A percentile compares a stretch with the other conserved stretches of the same genome.
phyloP scores from a whole-genome alignment of 2,329 filamentous ascomycete genomes.

The Fusarium albidum region DNA sequence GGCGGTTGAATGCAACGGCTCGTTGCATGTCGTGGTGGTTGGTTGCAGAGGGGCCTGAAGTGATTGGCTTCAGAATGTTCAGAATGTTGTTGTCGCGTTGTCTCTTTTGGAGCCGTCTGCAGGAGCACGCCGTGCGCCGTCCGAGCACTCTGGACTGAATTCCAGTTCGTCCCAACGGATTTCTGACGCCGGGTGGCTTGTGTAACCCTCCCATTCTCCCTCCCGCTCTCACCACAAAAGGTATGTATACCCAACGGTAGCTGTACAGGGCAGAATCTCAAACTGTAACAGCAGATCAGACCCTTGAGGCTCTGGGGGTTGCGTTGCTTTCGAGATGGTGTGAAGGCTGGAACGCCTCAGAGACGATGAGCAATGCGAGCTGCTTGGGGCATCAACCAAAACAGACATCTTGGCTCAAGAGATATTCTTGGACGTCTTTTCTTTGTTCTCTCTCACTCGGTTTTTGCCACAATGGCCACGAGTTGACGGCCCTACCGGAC shows the following conservation, averaged over 20 bases:
- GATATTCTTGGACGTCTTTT: constrained; percentile 8
- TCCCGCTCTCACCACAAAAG: too few relatives aligned
- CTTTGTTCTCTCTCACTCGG: background rate
- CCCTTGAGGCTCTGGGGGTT: constrained; percentile 30
- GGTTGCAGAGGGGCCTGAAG: background rate
- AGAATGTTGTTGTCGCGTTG: constrained; percentile 22
- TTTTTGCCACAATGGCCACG: constrained; percentile 16
- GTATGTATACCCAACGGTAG: constrained; percentile 14
- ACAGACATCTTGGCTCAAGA: background rate
- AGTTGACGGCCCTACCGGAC: constrained; percentile 15
- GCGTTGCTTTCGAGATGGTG: constrained; percentile 22
- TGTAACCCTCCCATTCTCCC: too few relatives aligned
- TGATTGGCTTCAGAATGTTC: constrained; percentile 17
- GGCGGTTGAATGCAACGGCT: constrained; percentile 27
- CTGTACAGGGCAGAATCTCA: constrained; percentile 18
- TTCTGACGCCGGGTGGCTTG: constrained; percentile 9
- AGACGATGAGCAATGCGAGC: constrained; percentile 26
- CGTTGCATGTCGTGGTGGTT: background rate
- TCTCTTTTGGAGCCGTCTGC: constrained; percentile 15
- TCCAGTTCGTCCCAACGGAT: constrained; percentile 18
- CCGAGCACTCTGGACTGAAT: constrained; percentile 5
- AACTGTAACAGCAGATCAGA: constrained; percentile 29
- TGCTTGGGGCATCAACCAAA: background rate
- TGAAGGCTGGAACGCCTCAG: constrained; percentile 17
- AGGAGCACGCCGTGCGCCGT: background rate